A percentile compares a stretch with the other conserved stretches of the same genome.
Conservation (phyloP, 495 filamentous ascomycete genomes). For the Trichocladium antarcticum region DNA sequence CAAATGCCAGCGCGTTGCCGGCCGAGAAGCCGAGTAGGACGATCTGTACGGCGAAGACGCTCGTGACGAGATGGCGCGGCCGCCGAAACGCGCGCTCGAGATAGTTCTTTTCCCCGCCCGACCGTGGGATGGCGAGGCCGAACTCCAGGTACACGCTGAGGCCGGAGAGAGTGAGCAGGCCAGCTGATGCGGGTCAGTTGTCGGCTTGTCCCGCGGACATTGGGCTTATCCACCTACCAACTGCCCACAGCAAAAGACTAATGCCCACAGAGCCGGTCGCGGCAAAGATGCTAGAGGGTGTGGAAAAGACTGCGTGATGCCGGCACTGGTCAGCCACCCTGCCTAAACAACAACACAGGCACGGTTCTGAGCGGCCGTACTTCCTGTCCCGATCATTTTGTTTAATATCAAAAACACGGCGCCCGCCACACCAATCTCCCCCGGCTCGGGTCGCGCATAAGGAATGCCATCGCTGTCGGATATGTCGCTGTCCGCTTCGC, state of each 20-base stretch:
- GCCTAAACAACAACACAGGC: slow-evolving; percentile 44
- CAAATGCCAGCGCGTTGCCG: slow-evolving; percentile 55
- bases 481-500: slow-evolving; percentile 11
- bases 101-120: slow-evolving; percentile 47
- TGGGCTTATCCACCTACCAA: slow-evolving; percentile 14
- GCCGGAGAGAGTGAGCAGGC: slow-evolving; percentile 15
- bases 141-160: slow-evolving; percentile 25
- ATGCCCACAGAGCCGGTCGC: slow-evolving; percentile 34
- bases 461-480: slow-evolving; percentile 2
- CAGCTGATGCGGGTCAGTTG: slow-evolving; percentile 1
- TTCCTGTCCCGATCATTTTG: slow-evolving; percentile 50
- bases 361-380: slow-evolving; percentile 40
- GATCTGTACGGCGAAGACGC: slow-evolving; percentile 49
- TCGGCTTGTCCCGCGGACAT: background rate
- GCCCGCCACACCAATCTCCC: slow-evolving; percentile 42
- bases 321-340: background rate
- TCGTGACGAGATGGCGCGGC: slow-evolving; percentile 50
- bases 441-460: slow-evolving; percentile 30
- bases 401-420: slow-evolving; percentile 46
- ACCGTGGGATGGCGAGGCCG: slow-evolving; percentile 43
- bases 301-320: slow-evolving; percentile 25
- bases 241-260: slow-evolving; percentile 30
- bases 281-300: slow-evolving; percentile 36
- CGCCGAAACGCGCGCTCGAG: slow-evolving; percentile 53
- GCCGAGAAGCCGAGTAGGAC: slow-evolving; percentile 43